A percentile compares a stretch with the other conserved stretches of the same genome.
Conservation (phyloP, 257 asterid genomes). For the Gardenia jasminoides region DNA sequence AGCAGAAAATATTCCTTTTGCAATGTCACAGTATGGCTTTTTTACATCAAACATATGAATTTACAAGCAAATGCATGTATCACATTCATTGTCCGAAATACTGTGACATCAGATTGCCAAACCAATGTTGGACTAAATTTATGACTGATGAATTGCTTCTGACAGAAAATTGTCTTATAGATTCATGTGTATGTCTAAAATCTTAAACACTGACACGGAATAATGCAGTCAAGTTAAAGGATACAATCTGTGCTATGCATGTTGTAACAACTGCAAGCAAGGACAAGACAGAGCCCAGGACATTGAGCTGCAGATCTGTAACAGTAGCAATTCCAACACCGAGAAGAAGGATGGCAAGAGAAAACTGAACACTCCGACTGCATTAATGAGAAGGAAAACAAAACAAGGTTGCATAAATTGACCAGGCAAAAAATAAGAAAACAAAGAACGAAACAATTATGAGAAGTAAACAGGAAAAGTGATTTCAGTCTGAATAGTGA, state of each 20-base stretch:
- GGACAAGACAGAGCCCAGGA: conserved; percentile 73
- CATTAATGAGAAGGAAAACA: conserved; percentile 27
- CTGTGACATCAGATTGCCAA: neutral
- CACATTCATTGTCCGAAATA: neutral
- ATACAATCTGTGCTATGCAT: conserved; percentile 90
- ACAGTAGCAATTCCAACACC: conserved; percentile 94
- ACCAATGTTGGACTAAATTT: neutral
- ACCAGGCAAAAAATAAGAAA: conserved; percentile 16
- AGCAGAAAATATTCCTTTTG: neutral
- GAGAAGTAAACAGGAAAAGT: neutral
- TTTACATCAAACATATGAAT: neutral
- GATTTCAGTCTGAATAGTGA: neutral
- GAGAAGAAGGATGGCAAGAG: conserved; percentile 65
- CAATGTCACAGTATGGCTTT: neutral
- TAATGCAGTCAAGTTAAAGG: conserved; percentile 40
- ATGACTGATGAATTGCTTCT: neutral
- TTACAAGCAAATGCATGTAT: neutral
- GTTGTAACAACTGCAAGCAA: conserved; percentile 83
- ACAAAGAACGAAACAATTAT: neutral
- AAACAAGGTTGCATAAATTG: conserved; percentile 11
- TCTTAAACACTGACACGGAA: conserved; percentile 7
- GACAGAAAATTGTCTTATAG: neutral
- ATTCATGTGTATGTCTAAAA: neutral
- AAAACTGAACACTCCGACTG: conserved; percentile 70
- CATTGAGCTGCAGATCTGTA: conserved; percentile 88